Conservation (phyloP, 2,329 filamentous ascomycete genomes). For the Diaporthe longicolla region DNA sequence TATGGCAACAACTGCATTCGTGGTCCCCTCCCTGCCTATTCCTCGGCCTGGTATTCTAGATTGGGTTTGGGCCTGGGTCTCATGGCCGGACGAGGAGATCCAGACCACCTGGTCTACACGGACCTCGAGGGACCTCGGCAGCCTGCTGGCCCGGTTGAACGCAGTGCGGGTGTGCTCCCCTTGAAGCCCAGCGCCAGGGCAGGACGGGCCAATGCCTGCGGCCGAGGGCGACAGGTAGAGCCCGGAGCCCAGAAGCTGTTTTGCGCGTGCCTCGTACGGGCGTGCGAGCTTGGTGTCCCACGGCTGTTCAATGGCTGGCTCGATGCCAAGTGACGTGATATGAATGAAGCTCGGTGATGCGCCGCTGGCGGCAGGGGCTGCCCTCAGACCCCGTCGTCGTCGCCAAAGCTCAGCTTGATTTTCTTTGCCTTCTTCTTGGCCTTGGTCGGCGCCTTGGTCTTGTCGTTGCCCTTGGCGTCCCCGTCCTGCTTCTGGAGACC, state of each 20-base stretch:
- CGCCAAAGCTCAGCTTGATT: slow-evolving; percentile 77
- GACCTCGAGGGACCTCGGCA: background rate
- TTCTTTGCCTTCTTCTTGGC: slow-evolving; percentile 71
- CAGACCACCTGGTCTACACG: background rate
- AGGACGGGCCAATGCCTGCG: background rate
- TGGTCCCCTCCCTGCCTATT: background rate
- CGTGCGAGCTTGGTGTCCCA: background rate
- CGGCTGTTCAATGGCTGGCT: background rate
- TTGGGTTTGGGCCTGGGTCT: background rate
- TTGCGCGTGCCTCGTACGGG: background rate
- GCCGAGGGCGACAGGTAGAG: background rate
- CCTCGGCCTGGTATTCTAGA: no score
- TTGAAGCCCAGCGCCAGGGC: background rate
- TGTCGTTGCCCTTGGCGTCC: slow-evolving; percentile 45
- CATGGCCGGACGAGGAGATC: background rate
- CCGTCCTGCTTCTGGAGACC: background rate
- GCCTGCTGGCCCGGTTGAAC: background rate
- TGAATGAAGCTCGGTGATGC: no score
- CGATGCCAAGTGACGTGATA: background rate
- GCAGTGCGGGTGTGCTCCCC: background rate
- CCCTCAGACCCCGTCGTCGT: slow-evolving; percentile 65
- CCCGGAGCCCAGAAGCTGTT: background rate
- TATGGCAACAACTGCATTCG: background rate
- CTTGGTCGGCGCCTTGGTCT: slow-evolving; percentile 41
- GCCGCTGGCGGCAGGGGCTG: background rate